Percentiles rank a stretch among this genome's conserved stretches.
These are phyloP conservation scores for Trichophyton verrucosum DNA, from an alignment of 2,329 filamentous ascomycete species.

Conservation along the genomic window DNA sequence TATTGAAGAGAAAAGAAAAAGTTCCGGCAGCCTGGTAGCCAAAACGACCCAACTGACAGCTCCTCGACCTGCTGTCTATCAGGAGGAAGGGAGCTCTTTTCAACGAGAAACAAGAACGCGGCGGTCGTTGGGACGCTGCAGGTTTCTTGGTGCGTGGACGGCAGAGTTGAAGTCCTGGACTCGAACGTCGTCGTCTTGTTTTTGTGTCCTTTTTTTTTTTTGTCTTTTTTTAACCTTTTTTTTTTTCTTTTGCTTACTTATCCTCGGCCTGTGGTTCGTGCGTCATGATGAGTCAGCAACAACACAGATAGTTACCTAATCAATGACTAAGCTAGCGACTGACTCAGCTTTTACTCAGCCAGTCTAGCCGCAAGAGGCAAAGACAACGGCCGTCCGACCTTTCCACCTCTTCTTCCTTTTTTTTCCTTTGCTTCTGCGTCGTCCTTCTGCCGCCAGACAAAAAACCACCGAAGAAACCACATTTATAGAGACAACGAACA, in stretches of 20 bases:
- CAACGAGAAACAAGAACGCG: neutral
- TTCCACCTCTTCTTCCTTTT: conserved; percentile 6
- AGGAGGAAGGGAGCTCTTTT: neutral
- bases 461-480: neutral
- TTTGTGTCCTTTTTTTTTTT: neutral
- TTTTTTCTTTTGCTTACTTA: neutral
- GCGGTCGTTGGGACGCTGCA: neutral
- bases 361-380: neutral
- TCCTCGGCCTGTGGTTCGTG: neutral
- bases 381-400: neutral
- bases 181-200: neutral
- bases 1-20: neutral
- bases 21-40: neutral
- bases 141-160: neutral
- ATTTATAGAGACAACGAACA: conserved; percentile 1
- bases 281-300: neutral
- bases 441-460: conserved; percentile 7
- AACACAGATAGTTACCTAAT: neutral
- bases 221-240: neutral
- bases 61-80: neutral
- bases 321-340: neutral
- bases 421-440: conserved; percentile 8
- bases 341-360: neutral
- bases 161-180: too few species aligned
- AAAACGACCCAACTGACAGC: neutral